A percentile compares a stretch with the other conserved stretches of the same genome.
Evolutionary conservation across 345 rosid genomes (phyloP).

Genomic region (Raphanus sativus): DNA sequence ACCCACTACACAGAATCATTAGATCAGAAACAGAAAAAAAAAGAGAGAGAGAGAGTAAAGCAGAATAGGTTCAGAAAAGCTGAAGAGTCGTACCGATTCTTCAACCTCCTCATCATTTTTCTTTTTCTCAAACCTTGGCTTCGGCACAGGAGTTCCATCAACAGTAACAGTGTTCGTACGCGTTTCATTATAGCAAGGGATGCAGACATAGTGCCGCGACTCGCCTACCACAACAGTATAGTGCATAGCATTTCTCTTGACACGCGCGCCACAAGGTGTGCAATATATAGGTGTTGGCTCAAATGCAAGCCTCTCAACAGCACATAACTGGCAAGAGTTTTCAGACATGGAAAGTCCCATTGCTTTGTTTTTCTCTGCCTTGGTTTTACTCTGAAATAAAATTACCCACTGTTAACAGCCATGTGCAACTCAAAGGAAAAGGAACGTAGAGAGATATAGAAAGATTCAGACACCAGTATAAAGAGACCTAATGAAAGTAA

Average conservation of each 20-base stretch:
- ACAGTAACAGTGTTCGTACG: constrained; percentile 74
- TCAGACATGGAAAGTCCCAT: constrained; percentile 96
- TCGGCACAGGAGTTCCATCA: constrained; percentile 71
- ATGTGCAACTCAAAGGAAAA: background rate
- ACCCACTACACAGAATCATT: constrained; percentile 79
- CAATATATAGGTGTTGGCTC: constrained; percentile 98
- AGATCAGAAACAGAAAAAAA: constrained; percentile 17
- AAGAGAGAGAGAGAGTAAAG: background rate
- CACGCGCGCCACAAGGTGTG: constrained; percentile 91
- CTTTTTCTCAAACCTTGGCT: constrained; percentile 92
- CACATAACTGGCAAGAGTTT: constrained; percentile 97
- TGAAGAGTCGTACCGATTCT: constrained; percentile 77
- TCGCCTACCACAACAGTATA: constrained; percentile 90
- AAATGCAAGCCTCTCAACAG: constrained; percentile 97
- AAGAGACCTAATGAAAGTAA: background rate
- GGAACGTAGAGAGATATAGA: background rate
- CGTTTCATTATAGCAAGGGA: constrained; percentile 91
- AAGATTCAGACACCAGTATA: constrained; percentile 1
- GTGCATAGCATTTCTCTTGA: constrained; percentile 94
- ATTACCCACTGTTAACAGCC: constrained; percentile 10
- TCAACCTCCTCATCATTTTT: constrained; percentile 98
- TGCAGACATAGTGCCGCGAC: constrained; percentile 87
- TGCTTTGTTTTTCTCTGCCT: constrained; percentile 96
- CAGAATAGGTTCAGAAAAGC: constrained; percentile 3
- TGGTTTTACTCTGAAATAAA: constrained; percentile 76